A percentile compares a stretch with the other conserved stretches of the same genome.
phyloP scores from a whole-genome alignment of 345 rosid genomes.

The Streptanthus diversifolius region DNA sequence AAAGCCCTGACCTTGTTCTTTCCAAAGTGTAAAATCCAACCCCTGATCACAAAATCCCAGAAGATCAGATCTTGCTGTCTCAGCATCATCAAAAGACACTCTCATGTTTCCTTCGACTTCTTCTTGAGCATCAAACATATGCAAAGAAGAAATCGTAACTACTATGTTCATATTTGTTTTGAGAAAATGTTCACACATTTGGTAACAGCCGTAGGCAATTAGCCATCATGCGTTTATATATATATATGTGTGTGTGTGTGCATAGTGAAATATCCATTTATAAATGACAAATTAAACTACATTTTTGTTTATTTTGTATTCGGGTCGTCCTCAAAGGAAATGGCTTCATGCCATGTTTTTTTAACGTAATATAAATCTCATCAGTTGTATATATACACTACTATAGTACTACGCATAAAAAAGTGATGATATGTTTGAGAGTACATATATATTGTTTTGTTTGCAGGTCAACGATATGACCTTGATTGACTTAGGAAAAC shows the following conservation, averaged over 20 bases:
- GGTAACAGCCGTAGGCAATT: background rate
- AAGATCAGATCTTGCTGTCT: constrained; percentile 42
- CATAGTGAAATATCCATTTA: background rate
- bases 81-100: constrained; percentile 10
- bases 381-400: no score
- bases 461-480: no score
- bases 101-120: constrained; percentile 18
- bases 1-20: constrained; percentile 62
- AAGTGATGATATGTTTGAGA: no score
- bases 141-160: background rate
- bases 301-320: background rate
- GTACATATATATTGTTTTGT: no score
- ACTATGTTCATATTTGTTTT: background rate
- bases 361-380: background rate
- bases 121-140: constrained; percentile 2
- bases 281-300: background rate
- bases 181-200: constrained; percentile 1
- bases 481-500: no score
- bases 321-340: background rate
- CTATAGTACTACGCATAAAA: no score
- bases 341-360: background rate
- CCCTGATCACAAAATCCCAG: constrained; percentile 41
- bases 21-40: constrained; percentile 23
- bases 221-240: background rate
- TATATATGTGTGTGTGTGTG: background rate